Percentiles rank a stretch among this genome's conserved stretches.
Conservation (phyloP, 345 rosid species). For the Eucalyptus polybractea region DNA sequence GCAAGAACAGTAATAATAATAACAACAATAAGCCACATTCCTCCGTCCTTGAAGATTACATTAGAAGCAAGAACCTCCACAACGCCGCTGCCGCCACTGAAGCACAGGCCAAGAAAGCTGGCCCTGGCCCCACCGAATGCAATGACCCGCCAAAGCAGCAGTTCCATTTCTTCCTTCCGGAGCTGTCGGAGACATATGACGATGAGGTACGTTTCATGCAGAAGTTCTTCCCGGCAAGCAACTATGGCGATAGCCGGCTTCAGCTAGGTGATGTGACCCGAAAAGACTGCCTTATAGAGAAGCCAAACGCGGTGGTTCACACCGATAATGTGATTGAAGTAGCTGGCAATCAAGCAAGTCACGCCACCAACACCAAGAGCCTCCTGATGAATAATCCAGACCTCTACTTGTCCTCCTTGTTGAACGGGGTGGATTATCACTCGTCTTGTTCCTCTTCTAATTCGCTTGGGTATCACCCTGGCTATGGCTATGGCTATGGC, state of each 20-base stretch:
- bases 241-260: neutral
- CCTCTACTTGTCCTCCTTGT: slow-evolving; percentile 38
- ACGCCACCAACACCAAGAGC: neutral
- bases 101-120: neutral
- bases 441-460: neutral
- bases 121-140: slow-evolving; percentile 5
- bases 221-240: slow-evolving; percentile 28
- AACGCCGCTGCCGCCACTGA: neutral
- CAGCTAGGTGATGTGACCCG: neutral
- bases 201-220: slow-evolving; percentile 66
- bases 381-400: slow-evolving; percentile 18
- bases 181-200: slow-evolving; percentile 28
- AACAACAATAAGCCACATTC: slow-evolving; percentile 22
- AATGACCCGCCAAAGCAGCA: slow-evolving; percentile 16
- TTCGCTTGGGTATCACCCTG: neutral
- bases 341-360: neutral
- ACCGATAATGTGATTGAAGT: neutral
- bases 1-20: neutral
- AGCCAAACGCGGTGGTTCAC: neutral
- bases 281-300: neutral
- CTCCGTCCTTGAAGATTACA: slow-evolving; percentile 76
- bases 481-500: neutral
- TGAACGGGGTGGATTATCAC: slow-evolving; percentile 29
- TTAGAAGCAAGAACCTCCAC: slow-evolving; percentile 28
- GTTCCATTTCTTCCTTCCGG: slow-evolving; percentile 16